Base-by-base conservation (phyloP, 2,329 filamentous ascomycete species). In the Metarhizium anisopliae region DNA sequence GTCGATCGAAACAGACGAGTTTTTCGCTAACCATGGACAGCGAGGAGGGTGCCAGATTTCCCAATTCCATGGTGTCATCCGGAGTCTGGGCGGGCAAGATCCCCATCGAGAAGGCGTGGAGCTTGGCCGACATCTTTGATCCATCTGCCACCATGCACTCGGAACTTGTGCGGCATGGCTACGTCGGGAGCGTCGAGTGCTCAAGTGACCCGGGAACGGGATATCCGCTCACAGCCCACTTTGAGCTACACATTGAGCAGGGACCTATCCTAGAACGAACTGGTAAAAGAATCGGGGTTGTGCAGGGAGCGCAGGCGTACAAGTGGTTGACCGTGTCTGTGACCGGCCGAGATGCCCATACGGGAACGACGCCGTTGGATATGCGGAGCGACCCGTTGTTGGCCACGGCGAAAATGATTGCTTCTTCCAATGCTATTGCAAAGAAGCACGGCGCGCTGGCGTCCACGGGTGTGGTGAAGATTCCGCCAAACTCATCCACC, bases 161-260 rank as follows among this genome's bases (percentile, higher is more conserved):
- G 4, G 69, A 91, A 60, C 78, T 94, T 0, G 75, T 86, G 64
- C 78, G 86, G 10, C 90, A 91, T 53, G 84, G 84, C 1, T 91
- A 57, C 47, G 43, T 60, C 11, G 61, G 61, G 6, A 53, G 59
- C 16, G 55, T 58, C 6, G 56, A 56, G 18, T 62, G 61, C 52
- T 55, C 55, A 6, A 57, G 55, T 30, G 56, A 58, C 30, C 42
- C 56, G 2, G 38, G 36, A 8, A 38, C 35, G n/a, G 59, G 63
- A 2, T 61, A 61, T n/a, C 85, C 86, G 0, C 82, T 91, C 71
- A 84, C 81, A 1, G 88, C 87, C 1, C 88, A 93, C 68, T 92
- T 93, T 63, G 89, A 93, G 68, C 77, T 94, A 10, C 89, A 94
- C 65, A 93, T 93, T 54, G 90, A 95, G 67, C 90, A 95, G 67